Conservation (phyloP, 345 rosid species). For the Anastatica hierochuntica region DNA sequence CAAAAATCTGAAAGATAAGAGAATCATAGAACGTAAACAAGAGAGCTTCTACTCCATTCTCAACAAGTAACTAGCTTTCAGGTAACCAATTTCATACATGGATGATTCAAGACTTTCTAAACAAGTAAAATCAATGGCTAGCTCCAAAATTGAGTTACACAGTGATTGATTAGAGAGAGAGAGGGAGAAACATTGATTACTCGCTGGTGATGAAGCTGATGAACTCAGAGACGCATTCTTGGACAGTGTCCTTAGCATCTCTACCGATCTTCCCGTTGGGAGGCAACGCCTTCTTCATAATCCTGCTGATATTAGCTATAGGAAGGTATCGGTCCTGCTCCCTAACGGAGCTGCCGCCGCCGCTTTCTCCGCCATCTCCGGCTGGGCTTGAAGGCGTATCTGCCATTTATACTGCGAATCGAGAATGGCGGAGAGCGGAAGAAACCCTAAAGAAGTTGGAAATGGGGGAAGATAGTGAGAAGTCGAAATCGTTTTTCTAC, state of each 20-base stretch:
- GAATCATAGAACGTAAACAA: no score
- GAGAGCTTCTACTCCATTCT: no score
- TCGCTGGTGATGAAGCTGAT: conserved; percentile 66
- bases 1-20: no score
- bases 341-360: conserved; percentile 43
- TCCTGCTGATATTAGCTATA: conserved; percentile 58
- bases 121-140: no score
- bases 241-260: conserved; percentile 61
- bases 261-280: conserved; percentile 56
- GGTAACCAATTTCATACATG: no score
- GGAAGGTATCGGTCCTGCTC: conserved; percentile 60
- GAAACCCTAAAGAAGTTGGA: no score
- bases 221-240: conserved; percentile 66
- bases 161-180: not conserved
- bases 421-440: no score
- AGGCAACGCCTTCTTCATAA: conserved; percentile 64
- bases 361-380: conserved; percentile 68
- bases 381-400: conserved; percentile 56
- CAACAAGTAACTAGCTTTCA: no score
- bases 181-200: conserved; percentile 30
- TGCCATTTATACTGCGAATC: conserved; percentile 38
- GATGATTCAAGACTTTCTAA: no score
- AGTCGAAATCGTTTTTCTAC: no score
- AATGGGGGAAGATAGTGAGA: no score
- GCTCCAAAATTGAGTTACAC: no score